Percentiles rank a stretch among this genome's conserved stretches.
Evolutionary conservation across 2,329 filamentous ascomycete species (phyloP).

Genomic region (Aspergillus sp.): DNA sequence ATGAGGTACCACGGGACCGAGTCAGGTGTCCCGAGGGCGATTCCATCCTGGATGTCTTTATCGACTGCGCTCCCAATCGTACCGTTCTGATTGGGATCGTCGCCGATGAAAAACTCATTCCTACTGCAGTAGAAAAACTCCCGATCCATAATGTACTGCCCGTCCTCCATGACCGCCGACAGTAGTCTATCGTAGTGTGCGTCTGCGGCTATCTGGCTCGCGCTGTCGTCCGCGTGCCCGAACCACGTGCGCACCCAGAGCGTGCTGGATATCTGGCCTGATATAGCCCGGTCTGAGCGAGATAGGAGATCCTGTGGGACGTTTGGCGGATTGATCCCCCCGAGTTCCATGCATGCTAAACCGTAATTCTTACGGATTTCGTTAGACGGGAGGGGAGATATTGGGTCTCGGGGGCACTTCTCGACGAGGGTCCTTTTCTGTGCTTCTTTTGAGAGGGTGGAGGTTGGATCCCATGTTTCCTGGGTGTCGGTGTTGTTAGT

Average conservation of each 20-base stretch:
- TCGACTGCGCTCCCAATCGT: not conserved
- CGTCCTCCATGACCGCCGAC: constrained; percentile 1
- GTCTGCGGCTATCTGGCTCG: constrained; percentile 12
- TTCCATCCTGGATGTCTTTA: constrained; percentile 1
- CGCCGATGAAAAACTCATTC: not conserved
- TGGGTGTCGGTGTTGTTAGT: not conserved
- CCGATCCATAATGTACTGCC: not conserved
- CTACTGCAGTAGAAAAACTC: constrained; percentile 6
- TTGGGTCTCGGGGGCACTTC: constrained; percentile 13
- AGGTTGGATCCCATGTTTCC: constrained; percentile 15
- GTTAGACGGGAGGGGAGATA: too few species aligned
- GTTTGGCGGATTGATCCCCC: not conserved
- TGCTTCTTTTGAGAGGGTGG: constrained; percentile 9
- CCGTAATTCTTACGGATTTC: not conserved
- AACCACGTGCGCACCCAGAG: constrained; percentile 19
- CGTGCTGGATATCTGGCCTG: constrained; percentile 3
- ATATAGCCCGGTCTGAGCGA: constrained; percentile 6
- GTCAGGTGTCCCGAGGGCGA: constrained; percentile 12
- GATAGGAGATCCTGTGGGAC: constrained; percentile 11
- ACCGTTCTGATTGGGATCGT: too few species aligned
- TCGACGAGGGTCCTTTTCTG: constrained; percentile 14
- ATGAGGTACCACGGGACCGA: constrained; percentile 14
- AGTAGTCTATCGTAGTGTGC: constrained; percentile 8
- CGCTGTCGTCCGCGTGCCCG: constrained; percentile 5
- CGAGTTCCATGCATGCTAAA: not conserved